A percentile compares a stretch with the other conserved stretches of the same genome.
Evolutionary conservation across 768 basidiomycete species (phyloP).

Genomic region (Boletus reticulatus): DNA sequence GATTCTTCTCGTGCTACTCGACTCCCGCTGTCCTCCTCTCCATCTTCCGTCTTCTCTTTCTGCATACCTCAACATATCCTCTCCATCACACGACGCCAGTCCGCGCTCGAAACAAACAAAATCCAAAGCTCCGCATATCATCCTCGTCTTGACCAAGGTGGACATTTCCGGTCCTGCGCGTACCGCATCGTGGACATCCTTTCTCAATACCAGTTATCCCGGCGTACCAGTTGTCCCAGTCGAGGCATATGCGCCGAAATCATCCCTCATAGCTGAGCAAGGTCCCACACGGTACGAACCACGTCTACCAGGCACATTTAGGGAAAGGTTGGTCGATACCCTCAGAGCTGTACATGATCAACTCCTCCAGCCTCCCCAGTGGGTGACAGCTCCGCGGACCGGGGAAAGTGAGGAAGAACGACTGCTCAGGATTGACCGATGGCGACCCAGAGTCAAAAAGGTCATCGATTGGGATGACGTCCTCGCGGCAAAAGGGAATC

Average conservation of each 20-base stretch:
- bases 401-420: slow-evolving; percentile 43
- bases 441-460: slow-evolving; percentile 64
- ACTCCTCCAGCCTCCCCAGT: slow-evolving; percentile 65
- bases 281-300: slow-evolving; percentile 56
- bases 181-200: slow-evolving; percentile 62
- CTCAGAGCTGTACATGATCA: slow-evolving; percentile 65
- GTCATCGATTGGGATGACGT: slow-evolving; percentile 76
- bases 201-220: slow-evolving; percentile 55
- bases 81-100: background rate
- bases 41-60: slow-evolving; percentile 83
- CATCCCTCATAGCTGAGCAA: slow-evolving; percentile 31
- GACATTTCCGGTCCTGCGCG: slow-evolving; percentile 76
- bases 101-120: slow-evolving; percentile 34
- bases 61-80: slow-evolving; percentile 46
- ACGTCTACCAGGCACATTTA: slow-evolving; percentile 63
- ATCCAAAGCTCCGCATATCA: slow-evolving; percentile 29
- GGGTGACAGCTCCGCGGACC: slow-evolving; percentile 38
- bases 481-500: slow-evolving; percentile 40
- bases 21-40: slow-evolving; percentile 84
- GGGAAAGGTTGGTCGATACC: slow-evolving; percentile 60
- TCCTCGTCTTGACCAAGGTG: slow-evolving; percentile 84
- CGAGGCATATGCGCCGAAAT: slow-evolving; percentile 67
- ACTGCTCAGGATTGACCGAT: slow-evolving; percentile 49
- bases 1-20: slow-evolving; percentile 84
- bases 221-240: slow-evolving; percentile 65